Evolutionary conservation across 305 asterid genomes (phyloP), one percentile per base, ranked within the genome.

Genomic region (Withania somnifera): DNA sequence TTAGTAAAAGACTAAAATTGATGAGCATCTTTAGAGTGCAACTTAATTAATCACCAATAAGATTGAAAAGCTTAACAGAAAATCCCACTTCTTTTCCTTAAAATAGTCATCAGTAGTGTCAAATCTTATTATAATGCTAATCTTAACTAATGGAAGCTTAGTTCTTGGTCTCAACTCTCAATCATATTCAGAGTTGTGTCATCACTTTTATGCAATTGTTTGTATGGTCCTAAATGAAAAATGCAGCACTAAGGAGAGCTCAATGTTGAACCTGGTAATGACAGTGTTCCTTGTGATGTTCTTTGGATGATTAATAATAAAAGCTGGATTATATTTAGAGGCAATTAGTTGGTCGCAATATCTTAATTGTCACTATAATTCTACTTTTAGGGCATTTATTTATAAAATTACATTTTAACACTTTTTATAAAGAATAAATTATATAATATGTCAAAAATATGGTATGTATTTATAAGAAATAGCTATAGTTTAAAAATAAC

Each of bases 181-280:
- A n/a, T n/a, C n/a, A n/a, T 82, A 52, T 47, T 38, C 22, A 19
- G 26, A 45, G 19, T 36, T 78, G 66, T 47, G 66, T 47, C 79
- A 64, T 32, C 34, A 34, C 7, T 53, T 63, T 66, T 38, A 40
- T 82, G 68, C 77, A 52, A 50, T 47, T 75, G 53, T 54, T 57
- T 79, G 73, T 34, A 26, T 69, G 78, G 36, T 68, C 61, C 60
- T 36, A 76, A 22, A 67, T 53, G n/a, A n/a, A n/a, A n/a, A n/a
- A n/a, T n/a, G 85, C 87, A 86, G 90, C 81, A 86, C 90, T 30
- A 88, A 83, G 84, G 89, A 88, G 22, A 88, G 89, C 83, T 88
- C 90, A 24, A 84, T 64, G 40, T 58, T 88, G 87, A 86, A 88
- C 85, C 84, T 88, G 6, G 76, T 81, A 69, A 86, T 88, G 87